These are phyloP conservation scores for Fusarium succisae DNA, from an alignment of 2,329 filamentous ascomycete genomes.

Conservation along the genomic window DNA sequence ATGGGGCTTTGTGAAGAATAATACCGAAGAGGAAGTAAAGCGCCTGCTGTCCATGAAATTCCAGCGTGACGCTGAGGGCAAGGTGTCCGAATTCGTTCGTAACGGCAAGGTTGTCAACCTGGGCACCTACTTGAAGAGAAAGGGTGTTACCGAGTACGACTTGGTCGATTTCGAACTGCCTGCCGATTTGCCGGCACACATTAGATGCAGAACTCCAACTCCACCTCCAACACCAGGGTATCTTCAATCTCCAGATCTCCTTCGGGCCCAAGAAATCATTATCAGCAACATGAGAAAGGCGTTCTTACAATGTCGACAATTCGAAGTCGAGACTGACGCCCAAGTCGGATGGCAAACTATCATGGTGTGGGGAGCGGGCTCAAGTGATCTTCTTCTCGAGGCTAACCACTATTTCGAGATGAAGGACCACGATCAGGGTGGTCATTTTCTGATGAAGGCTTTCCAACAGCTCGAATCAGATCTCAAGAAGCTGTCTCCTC, in stretches of 20 bases:
- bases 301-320: slow-evolving; percentile 56
- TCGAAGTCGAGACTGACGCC: slow-evolving; percentile 51
- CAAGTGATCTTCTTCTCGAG: slow-evolving; percentile 55
- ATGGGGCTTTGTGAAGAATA: slow-evolving; percentile 65
- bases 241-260: slow-evolving; percentile 54
- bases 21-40: slow-evolving; percentile 63
- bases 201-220: slow-evolving; percentile 57
- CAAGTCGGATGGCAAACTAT: slow-evolving; percentile 53
- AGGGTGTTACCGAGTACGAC: slow-evolving; percentile 63
- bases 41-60: slow-evolving; percentile 61
- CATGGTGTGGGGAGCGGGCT: slow-evolving; percentile 56
- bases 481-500: slow-evolving; percentile 54
- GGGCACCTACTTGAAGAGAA: slow-evolving; percentile 62
- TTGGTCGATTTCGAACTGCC: slow-evolving; percentile 57
- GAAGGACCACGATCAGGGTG: slow-evolving; percentile 52
- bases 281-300: slow-evolving; percentile 56
- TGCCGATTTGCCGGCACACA: slow-evolving; percentile 54
- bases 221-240: slow-evolving; percentile 55
- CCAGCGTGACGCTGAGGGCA: slow-evolving; percentile 62
- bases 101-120: slow-evolving; percentile 63
- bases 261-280: slow-evolving; percentile 56
- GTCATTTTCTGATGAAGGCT: slow-evolving; percentile 52
- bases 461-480: slow-evolving; percentile 56
- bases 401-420: slow-evolving; percentile 56
- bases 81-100: slow-evolving; percentile 62